These are phyloP conservation scores for Solanum dulcamara DNA, from an alignment of 257 asterid species.

Conservation along the genomic window DNA sequence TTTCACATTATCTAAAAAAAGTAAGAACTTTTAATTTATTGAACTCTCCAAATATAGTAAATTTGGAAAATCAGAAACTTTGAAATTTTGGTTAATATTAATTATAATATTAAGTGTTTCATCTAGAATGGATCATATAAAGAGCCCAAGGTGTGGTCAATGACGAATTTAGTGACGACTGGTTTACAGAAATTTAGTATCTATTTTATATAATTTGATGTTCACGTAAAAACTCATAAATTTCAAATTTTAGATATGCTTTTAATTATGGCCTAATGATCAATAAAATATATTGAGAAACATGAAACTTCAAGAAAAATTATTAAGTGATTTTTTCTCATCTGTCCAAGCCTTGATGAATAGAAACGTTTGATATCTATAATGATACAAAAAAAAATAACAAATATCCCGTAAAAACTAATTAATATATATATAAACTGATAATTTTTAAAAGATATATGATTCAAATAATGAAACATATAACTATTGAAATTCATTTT, in stretches of 20 bases:
- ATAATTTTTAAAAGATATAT: background rate
- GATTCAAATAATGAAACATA: background rate
- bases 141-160: background rate
- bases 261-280: background rate
- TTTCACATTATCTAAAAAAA: background rate
- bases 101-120: background rate
- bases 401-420: background rate
- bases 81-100: background rate
- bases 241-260: background rate
- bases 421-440: background rate
- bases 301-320: background rate
- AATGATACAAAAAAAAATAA: background rate
- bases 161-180: background rate
- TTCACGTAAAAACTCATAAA: background rate
- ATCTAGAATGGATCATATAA: background rate
- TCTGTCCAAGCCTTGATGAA: background rate
- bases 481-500: background rate
- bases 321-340: accelerated
- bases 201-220: background rate
- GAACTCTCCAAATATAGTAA: background rate
- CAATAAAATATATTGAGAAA: background rate
- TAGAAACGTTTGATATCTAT: background rate
- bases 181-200: background rate
- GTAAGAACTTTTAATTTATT: background rate
- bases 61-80: background rate